Evolutionary conservation across 2,329 filamentous ascomycete species (phyloP), one percentile per base, ranked within the genome.

Genomic region (Trichoderma sp.): DNA sequence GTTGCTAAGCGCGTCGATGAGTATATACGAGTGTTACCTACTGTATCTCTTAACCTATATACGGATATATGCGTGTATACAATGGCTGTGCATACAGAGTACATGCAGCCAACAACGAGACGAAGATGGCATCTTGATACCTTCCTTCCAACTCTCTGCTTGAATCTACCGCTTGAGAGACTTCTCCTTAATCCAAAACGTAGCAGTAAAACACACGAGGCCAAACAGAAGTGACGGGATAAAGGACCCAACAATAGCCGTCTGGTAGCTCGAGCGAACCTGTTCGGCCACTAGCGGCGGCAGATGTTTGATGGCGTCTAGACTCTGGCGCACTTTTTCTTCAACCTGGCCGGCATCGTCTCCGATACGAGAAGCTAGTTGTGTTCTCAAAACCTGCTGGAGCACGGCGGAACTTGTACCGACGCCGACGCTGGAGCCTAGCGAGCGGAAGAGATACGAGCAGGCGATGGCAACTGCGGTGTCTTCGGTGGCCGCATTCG

Each of bases 401-500:
- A 94, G 87, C 8, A 93, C 86, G 1, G 92, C 92, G 1, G 92
- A 89, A 65, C 88, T 88, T 71, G 93, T 82, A n/a, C 91, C 91
- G 70, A 94, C 85, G 12, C 92, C 93, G 70, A 94, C 83, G 7
- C 91, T 91, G n/a, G 93, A 85, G n/a, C 92, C 93, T 0, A 95
- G 84, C 1, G 91, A 91, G 50, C 93, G 90, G 84, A 95, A 95
- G 28, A 95, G 88, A 80, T 95, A 95, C 23, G 90, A 92, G 79
- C 92, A 94, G 8, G 93, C 93, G 17, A 93, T 92, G 4, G 90
- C 91, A 1, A 95, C 88, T 2, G 93, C 92, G 73, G 92, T 90
- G 74, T 95, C 92, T 57, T 88, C 85, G 3, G 85, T 83, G 1
- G 87, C 82, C 0, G 91, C 88, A 77, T 94, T 93, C 36, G 92